Base-by-base conservation (phyloP, 768 basidiomycete genomes). In the Auriscalpium vulgare region DNA sequence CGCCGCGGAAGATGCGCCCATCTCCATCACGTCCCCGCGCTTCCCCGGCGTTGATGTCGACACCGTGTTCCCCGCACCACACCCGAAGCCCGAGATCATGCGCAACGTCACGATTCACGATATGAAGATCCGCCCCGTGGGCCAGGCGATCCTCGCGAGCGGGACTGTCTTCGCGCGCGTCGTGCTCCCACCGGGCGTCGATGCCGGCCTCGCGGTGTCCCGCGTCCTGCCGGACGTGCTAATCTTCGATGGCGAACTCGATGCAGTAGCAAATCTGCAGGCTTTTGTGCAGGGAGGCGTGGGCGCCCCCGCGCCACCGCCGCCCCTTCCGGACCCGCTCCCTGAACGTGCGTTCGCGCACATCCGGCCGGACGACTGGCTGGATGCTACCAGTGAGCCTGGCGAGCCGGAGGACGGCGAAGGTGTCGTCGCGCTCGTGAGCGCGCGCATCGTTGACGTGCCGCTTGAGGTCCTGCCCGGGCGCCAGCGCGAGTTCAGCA, bases 381-480 rank as follows among this genome's bases (percentile, higher is more conserved):
- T 92, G 14, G 60, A 66, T 0, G 71, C 79, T 1, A 57, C 59
- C 17, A 79, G 76, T 50, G 75, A 73, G 13, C 74, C 13, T 50
- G 78, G 70, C 14, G 64, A 55, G 13, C 61, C 74, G 13, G 70
- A 72, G 14, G 78, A 75, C 38, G 77, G 70, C 8, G 78, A 79
- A 17, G 86, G 83, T 5, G 74, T 80, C 1, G 71, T 75, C 4
- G 83, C 83, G 59, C 70, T 72, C 0, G 80, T 93, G 10, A 75
- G 78, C 0, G 87, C 91, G 8, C 75, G 76, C 60, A 78, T 92
- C 48, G 74, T 78, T 2, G 86, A 91, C 61, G 84, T 89, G 10
- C 88, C 90, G 11, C 70, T 93, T 35, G 72, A 89, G 55, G 86
- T 92, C 10, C 72, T 93, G 0, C 88, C 89, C 0, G 88, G 90